Evolutionary conservation across 306 rosid genomes (phyloP).

Genomic region (Vigna trinervia): DNA sequence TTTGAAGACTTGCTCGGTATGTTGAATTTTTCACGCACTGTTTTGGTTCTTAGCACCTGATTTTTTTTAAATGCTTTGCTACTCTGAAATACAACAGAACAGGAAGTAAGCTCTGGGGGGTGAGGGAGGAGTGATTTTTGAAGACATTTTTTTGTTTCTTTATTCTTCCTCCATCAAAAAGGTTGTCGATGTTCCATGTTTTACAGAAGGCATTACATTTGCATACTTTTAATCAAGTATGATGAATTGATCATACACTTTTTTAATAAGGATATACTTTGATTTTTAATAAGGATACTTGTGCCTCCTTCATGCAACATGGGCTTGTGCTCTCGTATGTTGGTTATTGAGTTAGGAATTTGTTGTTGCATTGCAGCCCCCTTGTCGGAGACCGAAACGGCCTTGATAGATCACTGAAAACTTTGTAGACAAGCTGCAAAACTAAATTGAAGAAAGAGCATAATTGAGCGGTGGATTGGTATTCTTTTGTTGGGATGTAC

Average conservation of each 20-base stretch:
- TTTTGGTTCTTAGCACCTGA: constrained; percentile 24
- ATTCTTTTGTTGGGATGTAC: constrained; percentile 46
- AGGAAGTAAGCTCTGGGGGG: not conserved
- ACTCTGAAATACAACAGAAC: constrained; percentile 20
- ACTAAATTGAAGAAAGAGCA: constrained; percentile 1
- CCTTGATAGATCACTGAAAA: constrained; percentile 90
- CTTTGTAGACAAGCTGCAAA: constrained; percentile 15
- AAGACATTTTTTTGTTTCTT: constrained; percentile 28
- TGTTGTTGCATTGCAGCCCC: constrained; percentile 77
- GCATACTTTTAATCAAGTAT: too few species aligned
- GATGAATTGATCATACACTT: too few species aligned
- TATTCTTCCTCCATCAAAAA: not conserved
- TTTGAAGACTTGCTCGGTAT: constrained; percentile 95
- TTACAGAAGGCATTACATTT: too few species aligned
- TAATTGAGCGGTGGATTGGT: constrained; percentile 47
- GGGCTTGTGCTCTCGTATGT: not conserved
- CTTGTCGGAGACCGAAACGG: constrained; percentile 90
- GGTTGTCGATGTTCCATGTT: not conserved
- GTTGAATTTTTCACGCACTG: constrained; percentile 48
- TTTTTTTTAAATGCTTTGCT: constrained; percentile 28
- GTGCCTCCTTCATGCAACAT: not conserved
- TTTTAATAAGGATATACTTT: too few species aligned
- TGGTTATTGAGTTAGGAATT: constrained; percentile 30
- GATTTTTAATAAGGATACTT: too few species aligned
- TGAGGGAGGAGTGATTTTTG: not conserved